phyloP scores from a whole-genome alignment of 2,329 filamentous ascomycete genomes.

The Epicoccum sorghinum region DNA sequence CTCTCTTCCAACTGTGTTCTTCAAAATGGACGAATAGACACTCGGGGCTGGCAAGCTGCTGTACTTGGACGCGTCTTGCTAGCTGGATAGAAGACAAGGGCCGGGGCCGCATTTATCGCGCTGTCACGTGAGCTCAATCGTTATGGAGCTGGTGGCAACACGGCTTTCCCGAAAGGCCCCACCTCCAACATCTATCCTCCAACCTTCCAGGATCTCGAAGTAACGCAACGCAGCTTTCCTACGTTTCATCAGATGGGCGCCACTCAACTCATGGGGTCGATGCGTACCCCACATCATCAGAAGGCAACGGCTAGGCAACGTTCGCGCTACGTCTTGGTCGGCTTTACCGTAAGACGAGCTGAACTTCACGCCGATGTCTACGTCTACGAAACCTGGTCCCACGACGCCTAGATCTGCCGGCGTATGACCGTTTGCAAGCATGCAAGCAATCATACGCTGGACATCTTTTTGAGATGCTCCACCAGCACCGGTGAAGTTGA shows the following conservation, averaged over 20 bases:
- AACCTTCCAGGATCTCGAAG: not conserved
- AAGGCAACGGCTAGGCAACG: slow-evolving; percentile 40
- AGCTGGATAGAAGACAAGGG: too few species aligned
- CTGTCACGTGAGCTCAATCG: not conserved
- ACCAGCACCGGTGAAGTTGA: slow-evolving; percentile 42
- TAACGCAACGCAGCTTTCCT: not conserved
- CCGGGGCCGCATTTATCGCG: not conserved
- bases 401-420: slow-evolving; percentile 18
- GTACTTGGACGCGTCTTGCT: not conserved
- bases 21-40: too few species aligned
- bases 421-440: slow-evolving; percentile 33
- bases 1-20: too few species aligned
- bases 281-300: not conserved
- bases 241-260: not conserved
- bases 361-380: slow-evolving; percentile 21
- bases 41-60: too few species aligned
- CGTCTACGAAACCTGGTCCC: slow-evolving; percentile 18
- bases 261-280: not conserved
- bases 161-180: slow-evolving; percentile 6
- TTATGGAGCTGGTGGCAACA: slow-evolving; percentile 1
- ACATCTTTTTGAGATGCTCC: slow-evolving; percentile 26
- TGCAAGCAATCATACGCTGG: slow-evolving; percentile 12
- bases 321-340: slow-evolving; percentile 25
- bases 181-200: slow-evolving; percentile 1
- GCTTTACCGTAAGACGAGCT: slow-evolving; percentile 37